Conservation (phyloP, 805 yeast genomes). For the Schwanniomyces vanrijiae region DNA sequence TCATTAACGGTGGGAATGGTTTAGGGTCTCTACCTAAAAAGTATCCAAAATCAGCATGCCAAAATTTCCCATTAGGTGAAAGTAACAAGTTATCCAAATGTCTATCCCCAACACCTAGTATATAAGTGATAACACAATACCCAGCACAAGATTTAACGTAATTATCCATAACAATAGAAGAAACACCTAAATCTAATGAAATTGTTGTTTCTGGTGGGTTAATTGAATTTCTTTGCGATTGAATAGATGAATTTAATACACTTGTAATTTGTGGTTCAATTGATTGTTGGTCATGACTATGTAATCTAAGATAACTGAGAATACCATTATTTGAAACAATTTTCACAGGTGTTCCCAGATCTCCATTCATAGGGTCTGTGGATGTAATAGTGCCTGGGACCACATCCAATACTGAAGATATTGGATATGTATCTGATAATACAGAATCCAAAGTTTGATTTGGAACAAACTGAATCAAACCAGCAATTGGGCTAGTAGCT, state of each 20-base stretch:
- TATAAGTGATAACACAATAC: conserved; percentile 91
- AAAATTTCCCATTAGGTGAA: conserved; percentile 79
- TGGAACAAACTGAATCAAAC: conserved; percentile 92
- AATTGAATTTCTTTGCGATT: conserved; percentile 9
- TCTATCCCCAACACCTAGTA: conserved; percentile 95
- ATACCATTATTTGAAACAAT: conserved; percentile 59
- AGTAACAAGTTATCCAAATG: conserved; percentile 88
- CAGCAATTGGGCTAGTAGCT: conserved; percentile 89
- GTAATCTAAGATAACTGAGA: conserved; percentile 63
- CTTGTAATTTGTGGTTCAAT: conserved; percentile 27
- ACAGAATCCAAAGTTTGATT: conserved; percentile 86
- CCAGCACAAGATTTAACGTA: conserved; percentile 97
- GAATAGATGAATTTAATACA: conserved; percentile 14
- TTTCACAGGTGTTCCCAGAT: background rate
- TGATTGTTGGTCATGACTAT: conserved; percentile 38
- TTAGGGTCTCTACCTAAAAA: conserved; percentile 96
- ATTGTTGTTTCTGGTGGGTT: conserved; percentile 30
- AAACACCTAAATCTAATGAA: conserved; percentile 46
- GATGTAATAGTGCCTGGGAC: conserved; percentile 6
- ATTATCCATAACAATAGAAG: conserved; percentile 80
- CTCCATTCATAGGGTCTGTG: background rate
- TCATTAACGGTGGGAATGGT: conserved; percentile 98
- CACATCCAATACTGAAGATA: conserved; percentile 3
- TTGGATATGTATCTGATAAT: conserved; percentile 40
- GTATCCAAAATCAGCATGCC: conserved; percentile 98